These are phyloP conservation scores for Termitomyces sp. DNA, from an alignment of 768 basidiomycete species.

Conservation along the genomic window DNA sequence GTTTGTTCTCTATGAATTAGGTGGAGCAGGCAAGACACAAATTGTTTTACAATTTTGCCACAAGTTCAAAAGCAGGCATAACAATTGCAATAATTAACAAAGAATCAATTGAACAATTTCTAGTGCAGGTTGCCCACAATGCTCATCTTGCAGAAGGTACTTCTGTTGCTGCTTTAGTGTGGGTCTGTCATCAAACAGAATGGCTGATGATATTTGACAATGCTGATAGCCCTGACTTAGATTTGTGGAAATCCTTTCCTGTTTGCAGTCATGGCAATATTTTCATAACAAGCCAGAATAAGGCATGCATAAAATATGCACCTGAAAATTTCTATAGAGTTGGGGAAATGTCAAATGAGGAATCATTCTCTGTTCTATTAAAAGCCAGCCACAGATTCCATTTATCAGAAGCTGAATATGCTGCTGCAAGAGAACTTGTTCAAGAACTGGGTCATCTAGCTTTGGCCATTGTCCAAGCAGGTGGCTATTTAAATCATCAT, in stretches of 20 bases:
- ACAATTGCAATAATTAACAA: too few species aligned
- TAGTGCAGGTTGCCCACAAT: background rate
- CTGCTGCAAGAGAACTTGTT: background rate
- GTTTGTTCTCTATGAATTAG: background rate
- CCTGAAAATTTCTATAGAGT: background rate
- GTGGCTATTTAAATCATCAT: background rate
- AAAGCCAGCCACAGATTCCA: background rate
- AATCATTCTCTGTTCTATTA: background rate
- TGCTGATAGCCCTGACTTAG: background rate
- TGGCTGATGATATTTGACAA: background rate
- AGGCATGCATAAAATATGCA: background rate
- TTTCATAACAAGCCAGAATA: conserved; percentile 3
- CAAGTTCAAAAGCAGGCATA: background rate
- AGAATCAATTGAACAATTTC: background rate
- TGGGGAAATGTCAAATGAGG: background rate
- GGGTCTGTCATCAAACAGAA: background rate
- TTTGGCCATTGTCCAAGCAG: conserved; percentile 4
- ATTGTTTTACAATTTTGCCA: background rate
- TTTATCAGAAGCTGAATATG: background rate
- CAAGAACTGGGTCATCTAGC: conserved; percentile 1
- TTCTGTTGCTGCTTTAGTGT: background rate
- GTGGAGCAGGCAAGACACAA: conserved; percentile 2
- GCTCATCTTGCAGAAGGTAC: background rate
- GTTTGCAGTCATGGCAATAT: conserved; percentile 4
- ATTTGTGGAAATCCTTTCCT: background rate